Percentiles rank a stretch among this genome's conserved stretches.
These are phyloP conservation scores for Xylaria acuta DNA, from an alignment of 495 filamentous ascomycete genomes.

Conservation along the genomic window DNA sequence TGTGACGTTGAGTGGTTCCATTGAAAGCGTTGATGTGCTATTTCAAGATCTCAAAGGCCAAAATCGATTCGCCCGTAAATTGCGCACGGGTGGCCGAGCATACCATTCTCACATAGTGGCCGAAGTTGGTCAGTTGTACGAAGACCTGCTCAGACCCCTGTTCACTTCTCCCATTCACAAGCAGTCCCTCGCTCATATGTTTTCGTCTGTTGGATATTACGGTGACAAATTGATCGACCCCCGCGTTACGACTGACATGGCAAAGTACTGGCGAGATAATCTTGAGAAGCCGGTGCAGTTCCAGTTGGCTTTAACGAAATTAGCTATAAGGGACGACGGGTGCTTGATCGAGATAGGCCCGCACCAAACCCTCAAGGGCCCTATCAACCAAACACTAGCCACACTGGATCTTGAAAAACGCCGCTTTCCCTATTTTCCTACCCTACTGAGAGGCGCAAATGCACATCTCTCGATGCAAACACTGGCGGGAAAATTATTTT, in stretches of 20 bases:
- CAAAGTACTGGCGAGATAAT: conserved; percentile 45
- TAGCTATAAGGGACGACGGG: neutral
- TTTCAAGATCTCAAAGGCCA: conserved; percentile 33
- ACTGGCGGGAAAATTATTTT: too few relatives aligned
- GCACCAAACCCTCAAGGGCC: conserved; percentile 52
- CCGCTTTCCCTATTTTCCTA: too few relatives aligned
- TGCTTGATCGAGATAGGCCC: conserved; percentile 44
- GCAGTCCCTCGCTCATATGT: too few relatives aligned
- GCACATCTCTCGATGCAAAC: too few relatives aligned
- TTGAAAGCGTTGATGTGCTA: conserved; percentile 39
- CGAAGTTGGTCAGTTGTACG: conserved; percentile 25
- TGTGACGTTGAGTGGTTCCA: conserved; percentile 42
- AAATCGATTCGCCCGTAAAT: conserved; percentile 36
- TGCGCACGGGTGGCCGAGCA: conserved; percentile 40
- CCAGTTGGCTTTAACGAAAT: conserved; percentile 38
- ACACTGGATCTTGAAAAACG: too few relatives aligned
- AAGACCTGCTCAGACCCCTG: conserved; percentile 21
- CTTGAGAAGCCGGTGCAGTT: conserved; percentile 48
- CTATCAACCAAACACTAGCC: neutral
- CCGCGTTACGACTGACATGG: too few relatives aligned
- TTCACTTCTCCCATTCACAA: neutral
- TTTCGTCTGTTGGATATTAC: too few relatives aligned
- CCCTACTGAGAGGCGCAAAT: too few relatives aligned
- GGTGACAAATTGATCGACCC: too few relatives aligned
- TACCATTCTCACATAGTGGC: conserved; percentile 50